phyloP scores from a whole-genome alignment of 306 rosid species.

The Betula pendula region DNA sequence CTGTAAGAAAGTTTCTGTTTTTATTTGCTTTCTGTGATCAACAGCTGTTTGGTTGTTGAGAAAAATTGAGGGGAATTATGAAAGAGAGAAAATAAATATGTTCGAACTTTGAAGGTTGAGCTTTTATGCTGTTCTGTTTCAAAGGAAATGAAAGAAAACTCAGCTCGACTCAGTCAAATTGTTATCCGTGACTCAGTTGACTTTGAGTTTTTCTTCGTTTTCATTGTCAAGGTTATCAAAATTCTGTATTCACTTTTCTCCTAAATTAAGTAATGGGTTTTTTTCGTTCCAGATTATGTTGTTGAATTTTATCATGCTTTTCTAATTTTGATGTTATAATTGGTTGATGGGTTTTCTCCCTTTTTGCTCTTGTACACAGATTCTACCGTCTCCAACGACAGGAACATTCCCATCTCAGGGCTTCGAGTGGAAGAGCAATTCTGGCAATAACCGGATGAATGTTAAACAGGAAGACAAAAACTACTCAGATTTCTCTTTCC shows the following conservation, averaged over 20 bases:
- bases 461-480: slow-evolving; percentile 57
- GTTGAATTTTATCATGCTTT: slow-evolving; percentile 10
- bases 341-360: slow-evolving; percentile 13
- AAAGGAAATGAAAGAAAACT: slow-evolving; percentile 12
- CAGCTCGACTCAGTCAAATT: not conserved
- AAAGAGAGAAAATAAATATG: not conserved
- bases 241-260: not conserved
- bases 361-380: slow-evolving; percentile 32
- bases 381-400: slow-evolving; percentile 82
- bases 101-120: not conserved
- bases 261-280: not conserved
- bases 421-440: slow-evolving; percentile 57
- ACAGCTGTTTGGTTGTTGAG: not conserved
- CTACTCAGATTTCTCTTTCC: slow-evolving; percentile 66
- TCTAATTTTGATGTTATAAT: not conserved
- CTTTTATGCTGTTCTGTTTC: not conserved
- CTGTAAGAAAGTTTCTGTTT: not conserved
- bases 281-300: slow-evolving; percentile 1
- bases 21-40: not conserved
- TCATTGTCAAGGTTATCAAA: not conserved
- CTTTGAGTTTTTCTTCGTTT: slow-evolving; percentile 9
- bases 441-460: slow-evolving; percentile 40
- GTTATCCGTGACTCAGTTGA: not conserved
- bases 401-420: slow-evolving; percentile 63
- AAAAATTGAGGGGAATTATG: not conserved